Percentiles rank a stretch among this genome's conserved stretches.
These are phyloP conservation scores for Hippophae gyantsensis DNA, from an alignment of 306 rosid genomes.

Conservation along the genomic window DNA sequence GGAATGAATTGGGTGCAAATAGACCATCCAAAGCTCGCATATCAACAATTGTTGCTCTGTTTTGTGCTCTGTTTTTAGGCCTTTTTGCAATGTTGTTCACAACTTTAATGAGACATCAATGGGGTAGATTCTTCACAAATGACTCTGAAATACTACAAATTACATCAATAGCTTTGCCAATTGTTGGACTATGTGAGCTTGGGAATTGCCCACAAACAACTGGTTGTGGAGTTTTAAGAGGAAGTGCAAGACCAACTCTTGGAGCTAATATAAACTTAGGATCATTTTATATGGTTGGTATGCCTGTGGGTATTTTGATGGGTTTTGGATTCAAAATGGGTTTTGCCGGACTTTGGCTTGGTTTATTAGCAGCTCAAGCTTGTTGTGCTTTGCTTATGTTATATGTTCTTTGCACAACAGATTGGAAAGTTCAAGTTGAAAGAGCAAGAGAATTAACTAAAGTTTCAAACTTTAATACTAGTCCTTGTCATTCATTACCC, in stretches of 20 bases:
- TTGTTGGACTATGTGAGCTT: conserved; percentile 79
- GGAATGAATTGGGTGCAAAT: conserved; percentile 74
- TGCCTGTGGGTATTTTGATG: conserved; percentile 66
- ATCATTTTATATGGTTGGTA: conserved; percentile 78
- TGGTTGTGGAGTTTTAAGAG: conserved; percentile 81
- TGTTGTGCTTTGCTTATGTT: conserved; percentile 72
- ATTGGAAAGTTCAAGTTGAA: conserved; percentile 54
- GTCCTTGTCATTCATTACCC: background rate
- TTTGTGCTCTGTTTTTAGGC: conserved; percentile 50
- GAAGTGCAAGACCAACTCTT: conserved; percentile 68
- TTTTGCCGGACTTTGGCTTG: conserved; percentile 84
- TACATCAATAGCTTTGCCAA: conserved; percentile 72
- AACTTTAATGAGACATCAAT: conserved; percentile 55
- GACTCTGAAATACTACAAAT: conserved; percentile 54
- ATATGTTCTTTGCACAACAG: conserved; percentile 57
- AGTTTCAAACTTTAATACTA: background rate
- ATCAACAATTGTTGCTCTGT: conserved; percentile 62
- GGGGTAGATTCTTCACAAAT: conserved; percentile 72
- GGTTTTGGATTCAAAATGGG: conserved; percentile 61
- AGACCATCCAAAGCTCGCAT: conserved; percentile 61
- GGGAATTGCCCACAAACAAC: conserved; percentile 96
- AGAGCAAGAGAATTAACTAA: conserved; percentile 58
- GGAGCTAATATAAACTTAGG: conserved; percentile 91
- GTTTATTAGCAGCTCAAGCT: conserved; percentile 93
- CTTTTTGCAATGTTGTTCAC: conserved; percentile 58